Conservation (phyloP, 1,284 basidiomycete species). For the Hymenochaete sp. region DNA sequence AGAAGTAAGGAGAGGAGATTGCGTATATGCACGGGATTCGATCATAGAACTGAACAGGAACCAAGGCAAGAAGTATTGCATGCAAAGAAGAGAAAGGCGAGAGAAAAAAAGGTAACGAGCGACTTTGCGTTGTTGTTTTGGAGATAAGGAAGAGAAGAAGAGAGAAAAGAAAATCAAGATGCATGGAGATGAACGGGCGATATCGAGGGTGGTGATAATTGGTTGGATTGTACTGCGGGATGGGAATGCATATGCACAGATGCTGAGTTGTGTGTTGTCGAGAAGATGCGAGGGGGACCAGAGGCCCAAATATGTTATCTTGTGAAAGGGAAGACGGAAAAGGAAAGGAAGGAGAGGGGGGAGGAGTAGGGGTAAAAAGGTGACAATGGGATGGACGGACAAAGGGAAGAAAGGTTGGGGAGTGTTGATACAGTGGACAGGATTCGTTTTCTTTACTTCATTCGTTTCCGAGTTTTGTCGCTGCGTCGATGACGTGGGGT, state of each 20-base stretch:
- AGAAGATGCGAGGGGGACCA: background rate
- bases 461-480: too few relatives aligned
- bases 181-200: background rate
- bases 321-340: background rate
- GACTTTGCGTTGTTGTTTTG: background rate
- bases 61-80: background rate
- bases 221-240: too few relatives aligned
- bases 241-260: background rate
- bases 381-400: too few relatives aligned
- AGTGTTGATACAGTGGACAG: too few relatives aligned
- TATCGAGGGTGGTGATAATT: too few relatives aligned
- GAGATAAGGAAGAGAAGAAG: background rate
- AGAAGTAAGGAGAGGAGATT: background rate
- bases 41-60: background rate
- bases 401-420: too few relatives aligned
- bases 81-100: background rate
- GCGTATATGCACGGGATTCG: background rate
- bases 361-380: background rate
- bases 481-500: too few relatives aligned
- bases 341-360: background rate
- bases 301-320: background rate
- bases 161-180: background rate
- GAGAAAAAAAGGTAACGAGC: background rate
- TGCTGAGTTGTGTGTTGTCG: too few relatives aligned
- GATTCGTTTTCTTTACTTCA: too few relatives aligned